Conservation (phyloP, 805 yeast genomes). For the Hanseniaspora singularis region DNA sequence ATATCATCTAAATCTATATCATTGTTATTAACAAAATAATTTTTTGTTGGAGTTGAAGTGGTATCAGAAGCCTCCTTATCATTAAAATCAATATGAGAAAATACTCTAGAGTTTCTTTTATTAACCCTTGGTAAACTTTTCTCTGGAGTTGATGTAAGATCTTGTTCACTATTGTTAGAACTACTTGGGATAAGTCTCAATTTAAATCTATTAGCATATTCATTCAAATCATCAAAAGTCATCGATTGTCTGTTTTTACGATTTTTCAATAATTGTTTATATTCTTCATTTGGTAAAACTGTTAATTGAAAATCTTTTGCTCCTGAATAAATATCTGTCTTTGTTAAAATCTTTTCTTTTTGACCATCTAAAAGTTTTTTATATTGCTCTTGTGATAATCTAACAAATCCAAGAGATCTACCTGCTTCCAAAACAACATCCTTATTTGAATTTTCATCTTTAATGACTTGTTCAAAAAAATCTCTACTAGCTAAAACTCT, state of each 20-base stretch:
- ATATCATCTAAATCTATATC: neutral
- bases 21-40: neutral
- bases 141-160: neutral
- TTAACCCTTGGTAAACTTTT: neutral
- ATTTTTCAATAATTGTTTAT: slow-evolving; percentile 28
- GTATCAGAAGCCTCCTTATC: slow-evolving; percentile 5
- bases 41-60: too few relatives aligned
- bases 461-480: slow-evolving; percentile 28
- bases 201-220: slow-evolving; percentile 29
- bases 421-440: slow-evolving; percentile 28
- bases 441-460: slow-evolving; percentile 22
- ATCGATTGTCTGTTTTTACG: slow-evolving; percentile 21
- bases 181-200: slow-evolving; percentile 27
- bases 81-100: neutral
- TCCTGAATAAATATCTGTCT: slow-evolving; percentile 27
- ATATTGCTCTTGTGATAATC: slow-evolving; percentile 29
- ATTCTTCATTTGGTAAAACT: slow-evolving; percentile 37
- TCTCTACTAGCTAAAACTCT: slow-evolving; percentile 30
- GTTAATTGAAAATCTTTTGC: slow-evolving; percentile 35
- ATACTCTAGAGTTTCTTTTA: neutral
- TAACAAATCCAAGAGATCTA: slow-evolving; percentile 28
- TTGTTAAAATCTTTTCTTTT: slow-evolving; percentile 26
- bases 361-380: slow-evolving; percentile 26
- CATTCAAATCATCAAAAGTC: slow-evolving; percentile 26
- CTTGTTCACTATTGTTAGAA: neutral